phyloP scores from a whole-genome alignment of 768 basidiomycete species.

The Wakefieldia striispora region DNA sequence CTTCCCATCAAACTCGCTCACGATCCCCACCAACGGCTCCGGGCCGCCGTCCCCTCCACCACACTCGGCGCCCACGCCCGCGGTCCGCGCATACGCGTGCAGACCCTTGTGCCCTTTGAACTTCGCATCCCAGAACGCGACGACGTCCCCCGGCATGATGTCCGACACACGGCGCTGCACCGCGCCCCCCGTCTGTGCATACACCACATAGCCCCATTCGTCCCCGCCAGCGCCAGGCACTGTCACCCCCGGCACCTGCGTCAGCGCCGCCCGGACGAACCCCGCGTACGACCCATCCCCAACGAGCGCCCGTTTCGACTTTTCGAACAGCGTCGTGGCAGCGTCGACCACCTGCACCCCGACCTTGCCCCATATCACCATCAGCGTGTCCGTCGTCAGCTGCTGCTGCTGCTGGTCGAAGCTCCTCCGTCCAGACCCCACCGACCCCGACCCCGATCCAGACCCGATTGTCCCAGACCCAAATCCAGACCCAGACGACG shows the following conservation, averaged over 20 bases:
- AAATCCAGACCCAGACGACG: slow-evolving; percentile 9
- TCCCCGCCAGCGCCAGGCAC: slow-evolving; percentile 32
- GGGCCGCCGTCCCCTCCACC: slow-evolving; percentile 23
- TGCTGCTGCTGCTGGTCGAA: slow-evolving; percentile 33
- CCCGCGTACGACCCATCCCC: slow-evolving; percentile 85
- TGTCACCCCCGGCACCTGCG: slow-evolving; percentile 61
- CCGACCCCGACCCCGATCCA: neutral
- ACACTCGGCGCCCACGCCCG: slow-evolving; percentile 37
- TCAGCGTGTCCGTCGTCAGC: slow-evolving; percentile 63
- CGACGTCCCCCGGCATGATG: slow-evolving; percentile 83
- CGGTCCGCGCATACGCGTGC: slow-evolving; percentile 63
- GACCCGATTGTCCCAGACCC: slow-evolving; percentile 1
- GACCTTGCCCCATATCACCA: slow-evolving; percentile 65
- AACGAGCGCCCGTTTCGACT: slow-evolving; percentile 73
- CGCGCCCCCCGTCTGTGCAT: slow-evolving; percentile 60
- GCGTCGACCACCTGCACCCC: slow-evolving; percentile 73
- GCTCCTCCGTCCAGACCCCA: slow-evolving; percentile 6
- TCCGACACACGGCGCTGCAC: slow-evolving; percentile 77
- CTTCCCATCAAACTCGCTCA: slow-evolving; percentile 81
- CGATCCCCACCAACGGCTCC: slow-evolving; percentile 64
- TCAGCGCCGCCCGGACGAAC: slow-evolving; percentile 67
- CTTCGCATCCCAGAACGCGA: slow-evolving; percentile 71
- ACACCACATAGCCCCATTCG: slow-evolving; percentile 73
- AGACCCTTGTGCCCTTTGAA: slow-evolving; percentile 81
- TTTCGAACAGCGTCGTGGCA: slow-evolving; percentile 65